A percentile compares a stretch with the other conserved stretches of the same genome.
phyloP scores from a whole-genome alignment of 306 rosid genomes.

The Fragaria vesca region DNA sequence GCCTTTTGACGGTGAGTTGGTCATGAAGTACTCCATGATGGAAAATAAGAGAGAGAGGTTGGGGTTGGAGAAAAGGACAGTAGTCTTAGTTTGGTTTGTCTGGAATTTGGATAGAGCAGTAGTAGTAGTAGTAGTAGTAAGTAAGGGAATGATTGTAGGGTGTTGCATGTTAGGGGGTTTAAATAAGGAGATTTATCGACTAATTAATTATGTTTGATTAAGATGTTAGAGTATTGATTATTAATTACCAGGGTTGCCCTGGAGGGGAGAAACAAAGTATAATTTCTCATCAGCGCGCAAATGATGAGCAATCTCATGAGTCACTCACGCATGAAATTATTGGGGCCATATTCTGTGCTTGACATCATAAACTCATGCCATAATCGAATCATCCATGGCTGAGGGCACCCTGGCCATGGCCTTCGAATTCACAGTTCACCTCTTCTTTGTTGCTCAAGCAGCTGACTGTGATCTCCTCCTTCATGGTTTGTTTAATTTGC shows the following conservation, averaged over 20 bases:
- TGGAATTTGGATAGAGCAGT: constrained; percentile 11
- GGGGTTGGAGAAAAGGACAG: constrained; percentile 8
- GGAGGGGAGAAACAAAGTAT: not conserved
- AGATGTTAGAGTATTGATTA: not conserved
- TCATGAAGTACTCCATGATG: constrained; percentile 27
- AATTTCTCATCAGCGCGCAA: not conserved
- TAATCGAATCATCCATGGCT: constrained; percentile 12
- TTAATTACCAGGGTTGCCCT: not conserved
- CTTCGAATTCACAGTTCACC: not conserved
- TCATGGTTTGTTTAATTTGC: not conserved
- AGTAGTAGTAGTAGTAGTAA: not conserved
- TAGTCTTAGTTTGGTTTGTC: constrained; percentile 4
- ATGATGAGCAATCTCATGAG: constrained; percentile 22
- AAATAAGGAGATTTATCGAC: constrained; percentile 31
- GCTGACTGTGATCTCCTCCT: not conserved
- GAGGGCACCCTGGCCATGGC: constrained; percentile 7
- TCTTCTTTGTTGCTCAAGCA: not conserved
- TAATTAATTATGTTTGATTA: not conserved
- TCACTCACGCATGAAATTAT: constrained; percentile 19
- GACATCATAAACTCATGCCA: not conserved
- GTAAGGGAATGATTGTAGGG: constrained; percentile 34
- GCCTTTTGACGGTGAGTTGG: constrained; percentile 19
- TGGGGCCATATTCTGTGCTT: constrained; percentile 9
- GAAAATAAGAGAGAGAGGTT: not conserved
- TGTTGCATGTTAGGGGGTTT: constrained; percentile 41